phyloP scores from a whole-genome alignment of 164 flowering plant species.

The Aristolochia fimbriata region DNA sequence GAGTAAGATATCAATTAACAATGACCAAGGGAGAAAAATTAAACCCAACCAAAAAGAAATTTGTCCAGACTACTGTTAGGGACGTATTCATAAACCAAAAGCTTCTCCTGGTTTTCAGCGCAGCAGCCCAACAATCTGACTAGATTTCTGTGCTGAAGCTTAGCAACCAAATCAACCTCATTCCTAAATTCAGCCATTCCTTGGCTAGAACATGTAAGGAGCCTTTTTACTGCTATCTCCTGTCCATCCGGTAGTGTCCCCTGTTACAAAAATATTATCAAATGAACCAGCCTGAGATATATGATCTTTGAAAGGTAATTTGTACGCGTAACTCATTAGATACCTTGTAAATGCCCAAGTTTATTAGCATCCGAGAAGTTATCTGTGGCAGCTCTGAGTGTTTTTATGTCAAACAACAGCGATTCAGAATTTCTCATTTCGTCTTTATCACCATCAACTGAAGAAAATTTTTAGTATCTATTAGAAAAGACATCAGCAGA shows the following conservation, averaged over 20 bases:
- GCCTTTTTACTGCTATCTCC: slow-evolving; percentile 38
- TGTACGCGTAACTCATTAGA: too few species aligned
- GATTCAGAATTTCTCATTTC: slow-evolving; percentile 3
- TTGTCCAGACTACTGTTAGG: slow-evolving; percentile 26
- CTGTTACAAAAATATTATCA: slow-evolving; percentile 12
- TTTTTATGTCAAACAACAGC: slow-evolving; percentile 12
- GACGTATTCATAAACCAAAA: slow-evolving; percentile 32
- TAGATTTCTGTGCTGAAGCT: slow-evolving; percentile 37
- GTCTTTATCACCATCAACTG: not conserved
- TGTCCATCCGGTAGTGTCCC: slow-evolving; percentile 21
- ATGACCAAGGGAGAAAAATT: not conserved
- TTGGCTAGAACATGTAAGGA: slow-evolving; percentile 21
- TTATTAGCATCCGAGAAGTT: slow-evolving; percentile 24
- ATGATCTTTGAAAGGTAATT: too few species aligned
- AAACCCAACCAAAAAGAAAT: slow-evolving; percentile 21
- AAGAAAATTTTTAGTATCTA: not conserved
- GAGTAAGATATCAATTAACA: not conserved
- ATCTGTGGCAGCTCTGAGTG: slow-evolving; percentile 20
- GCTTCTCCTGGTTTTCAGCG: slow-evolving; percentile 24
- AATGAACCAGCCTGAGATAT: too few species aligned
- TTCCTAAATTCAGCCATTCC: slow-evolving; percentile 30
- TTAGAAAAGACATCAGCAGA: not conserved
- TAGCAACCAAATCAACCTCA: slow-evolving; percentile 26
- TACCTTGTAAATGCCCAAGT: slow-evolving; percentile 41
- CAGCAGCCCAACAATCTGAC: slow-evolving; percentile 33